These are phyloP conservation scores for Pelagomonas calceolata DNA, from an alignment of 108 stramenopile species.

Conservation along the genomic window DNA sequence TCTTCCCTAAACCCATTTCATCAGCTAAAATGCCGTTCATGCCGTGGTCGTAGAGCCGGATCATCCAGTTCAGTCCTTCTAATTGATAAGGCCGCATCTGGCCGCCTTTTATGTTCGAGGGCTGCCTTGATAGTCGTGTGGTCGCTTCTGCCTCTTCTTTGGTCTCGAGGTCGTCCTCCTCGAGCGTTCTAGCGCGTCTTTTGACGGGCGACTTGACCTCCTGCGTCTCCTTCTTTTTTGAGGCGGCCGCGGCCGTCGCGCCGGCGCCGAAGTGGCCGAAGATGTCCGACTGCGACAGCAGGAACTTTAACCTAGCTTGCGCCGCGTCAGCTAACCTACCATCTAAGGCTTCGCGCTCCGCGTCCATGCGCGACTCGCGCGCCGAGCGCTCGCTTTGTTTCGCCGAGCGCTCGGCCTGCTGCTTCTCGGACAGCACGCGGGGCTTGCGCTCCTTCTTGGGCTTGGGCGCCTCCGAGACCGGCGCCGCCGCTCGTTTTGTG, in stretches of 20 bases:
- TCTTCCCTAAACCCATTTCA: slow-evolving; percentile 63
- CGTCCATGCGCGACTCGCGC: too few species aligned
- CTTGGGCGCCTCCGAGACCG: too few species aligned
- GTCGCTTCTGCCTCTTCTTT: slow-evolving; percentile 26
- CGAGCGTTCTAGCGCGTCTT: slow-evolving; percentile 1
- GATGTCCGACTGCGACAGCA: slow-evolving; percentile 86
- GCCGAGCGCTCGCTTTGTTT: too few species aligned
- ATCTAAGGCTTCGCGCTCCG: slow-evolving; percentile 21
- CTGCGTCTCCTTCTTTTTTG: neutral
- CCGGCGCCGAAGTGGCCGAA: slow-evolving; percentile 86
- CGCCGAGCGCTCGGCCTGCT: too few species aligned
- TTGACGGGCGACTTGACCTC: neutral
- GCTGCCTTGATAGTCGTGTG: slow-evolving; percentile 73
- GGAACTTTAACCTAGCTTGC: slow-evolving; percentile 76
- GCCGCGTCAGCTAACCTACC: slow-evolving; percentile 60
- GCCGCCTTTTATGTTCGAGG: slow-evolving; percentile 58
- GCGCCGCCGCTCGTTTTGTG: too few species aligned
- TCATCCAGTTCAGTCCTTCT: slow-evolving; percentile 94
- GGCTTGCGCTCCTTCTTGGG: too few species aligned
- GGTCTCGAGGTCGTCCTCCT: slow-evolving; percentile 58
- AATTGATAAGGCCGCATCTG: slow-evolving; percentile 86
- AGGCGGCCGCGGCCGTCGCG: slow-evolving; percentile 51
- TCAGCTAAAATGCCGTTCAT: slow-evolving; percentile 76
- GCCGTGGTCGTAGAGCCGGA: slow-evolving; percentile 83
- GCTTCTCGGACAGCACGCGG: too few species aligned